A percentile compares a stretch with the other conserved stretches of the same genome.
phyloP scores from a whole-genome alignment of 2,329 filamentous ascomycete genomes.

The Thielaviopsis ethacetica region DNA sequence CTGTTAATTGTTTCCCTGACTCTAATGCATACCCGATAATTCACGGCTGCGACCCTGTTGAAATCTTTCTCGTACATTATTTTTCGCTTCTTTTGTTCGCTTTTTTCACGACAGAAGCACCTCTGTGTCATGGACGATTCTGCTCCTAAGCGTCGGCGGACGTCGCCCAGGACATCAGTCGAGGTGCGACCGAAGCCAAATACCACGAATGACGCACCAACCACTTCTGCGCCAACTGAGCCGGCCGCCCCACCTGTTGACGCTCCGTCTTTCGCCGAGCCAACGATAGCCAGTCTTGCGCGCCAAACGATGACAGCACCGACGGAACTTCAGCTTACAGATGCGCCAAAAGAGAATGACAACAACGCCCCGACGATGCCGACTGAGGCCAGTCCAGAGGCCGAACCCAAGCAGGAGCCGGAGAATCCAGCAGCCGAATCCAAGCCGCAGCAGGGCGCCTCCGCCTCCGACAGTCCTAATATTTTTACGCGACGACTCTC shows the following conservation, averaged over 20 bases:
- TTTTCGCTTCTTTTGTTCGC: background rate
- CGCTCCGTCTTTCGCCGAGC: constrained; percentile 45
- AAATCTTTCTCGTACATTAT: background rate
- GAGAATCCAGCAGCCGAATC: background rate
- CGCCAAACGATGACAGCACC: constrained; percentile 18
- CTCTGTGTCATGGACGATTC: constrained; percentile 32
- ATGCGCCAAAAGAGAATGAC: background rate
- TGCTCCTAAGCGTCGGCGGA: constrained; percentile 47
- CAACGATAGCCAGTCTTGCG: constrained; percentile 46
- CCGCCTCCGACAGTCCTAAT: background rate
- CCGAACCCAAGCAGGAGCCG: too few species aligned
- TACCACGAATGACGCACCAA: constrained; percentile 1
- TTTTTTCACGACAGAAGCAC: background rate
- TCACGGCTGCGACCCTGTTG: background rate
- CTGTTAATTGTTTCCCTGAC: background rate
- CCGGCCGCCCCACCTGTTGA: constrained; percentile 19
- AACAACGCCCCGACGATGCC: background rate
- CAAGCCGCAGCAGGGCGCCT: background rate
- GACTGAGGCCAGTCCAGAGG: background rate
- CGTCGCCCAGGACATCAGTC: constrained; percentile 35
- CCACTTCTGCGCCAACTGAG: constrained; percentile 16
- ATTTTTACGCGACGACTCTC: background rate
- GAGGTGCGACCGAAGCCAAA: constrained; percentile 15
- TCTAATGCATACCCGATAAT: background rate
- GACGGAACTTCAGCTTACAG: constrained; percentile 8